Percentiles rank a stretch among this genome's conserved stretches.
phyloP scores from a whole-genome alignment of 1,284 basidiomycete species.

The Cryptococcus maquisensis region DNA sequence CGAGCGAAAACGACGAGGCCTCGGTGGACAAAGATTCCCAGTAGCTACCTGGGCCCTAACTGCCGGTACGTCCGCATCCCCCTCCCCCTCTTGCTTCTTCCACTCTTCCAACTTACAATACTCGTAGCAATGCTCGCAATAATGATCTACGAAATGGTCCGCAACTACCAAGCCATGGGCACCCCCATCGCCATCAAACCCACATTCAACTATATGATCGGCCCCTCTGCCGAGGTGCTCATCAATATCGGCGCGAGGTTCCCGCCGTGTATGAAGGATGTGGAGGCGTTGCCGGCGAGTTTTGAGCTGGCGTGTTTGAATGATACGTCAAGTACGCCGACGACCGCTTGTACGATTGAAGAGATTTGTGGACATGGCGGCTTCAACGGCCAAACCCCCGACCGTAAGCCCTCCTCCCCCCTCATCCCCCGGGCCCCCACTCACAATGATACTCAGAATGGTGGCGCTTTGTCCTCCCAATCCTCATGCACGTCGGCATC shows the following conservation, averaged over 20 bases:
- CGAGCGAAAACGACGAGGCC: conserved; percentile 74
- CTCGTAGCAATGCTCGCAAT: conserved; percentile 61
- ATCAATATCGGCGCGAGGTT: conserved; percentile 87
- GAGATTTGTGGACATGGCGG: conserved; percentile 85
- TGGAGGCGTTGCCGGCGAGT: conserved; percentile 59
- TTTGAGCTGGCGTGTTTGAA: conserved; percentile 63
- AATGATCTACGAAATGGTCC: conserved; percentile 69
- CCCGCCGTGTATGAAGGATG: conserved; percentile 56
- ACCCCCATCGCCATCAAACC: conserved; percentile 74
- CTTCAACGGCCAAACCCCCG: conserved; percentile 61
- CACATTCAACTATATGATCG: conserved; percentile 83
- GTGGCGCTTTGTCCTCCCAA: conserved; percentile 70
- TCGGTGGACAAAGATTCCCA: conserved; percentile 76
- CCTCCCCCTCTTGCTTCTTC: conserved; percentile 1
- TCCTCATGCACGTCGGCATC: conserved; percentile 89
- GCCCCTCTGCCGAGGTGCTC: conserved; percentile 76
- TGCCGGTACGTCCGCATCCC: conserved; percentile 53
- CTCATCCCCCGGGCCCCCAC: background rate
- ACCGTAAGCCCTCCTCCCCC: conserved; percentile 66
- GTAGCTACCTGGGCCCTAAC: conserved; percentile 52
- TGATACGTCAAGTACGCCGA: conserved; percentile 56
- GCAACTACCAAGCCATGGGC: conserved; percentile 68
- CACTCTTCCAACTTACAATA: too few species aligned
- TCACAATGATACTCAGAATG: conserved; percentile 24
- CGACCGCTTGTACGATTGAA: conserved; percentile 67